Evolutionary conservation across 2,329 filamentous ascomycete genomes (phyloP).

Genomic region (Dichotomopilus funicola): DNA sequence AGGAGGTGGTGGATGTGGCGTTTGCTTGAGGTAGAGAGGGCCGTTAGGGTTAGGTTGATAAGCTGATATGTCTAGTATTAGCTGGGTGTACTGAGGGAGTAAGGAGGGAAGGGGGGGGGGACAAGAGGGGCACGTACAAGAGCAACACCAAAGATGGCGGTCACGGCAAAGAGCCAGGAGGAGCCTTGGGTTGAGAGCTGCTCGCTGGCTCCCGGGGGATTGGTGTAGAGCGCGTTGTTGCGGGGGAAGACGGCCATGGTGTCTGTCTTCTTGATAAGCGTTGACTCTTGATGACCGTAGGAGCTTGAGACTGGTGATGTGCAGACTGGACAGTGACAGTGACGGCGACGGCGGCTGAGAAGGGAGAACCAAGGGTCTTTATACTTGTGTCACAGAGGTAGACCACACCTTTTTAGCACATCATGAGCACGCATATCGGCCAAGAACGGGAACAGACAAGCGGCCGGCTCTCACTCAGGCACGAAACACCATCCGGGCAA

Average conservation of each 20-base stretch:
- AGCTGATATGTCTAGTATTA: background rate
- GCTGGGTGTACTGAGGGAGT: background rate
- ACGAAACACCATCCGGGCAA: too few species aligned
- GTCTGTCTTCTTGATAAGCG: too few species aligned
- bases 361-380: too few species aligned
- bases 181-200: conserved; percentile 41
- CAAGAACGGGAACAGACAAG: too few species aligned
- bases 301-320: background rate
- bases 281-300: too few species aligned
- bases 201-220: conserved; percentile 38
- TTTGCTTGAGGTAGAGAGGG: conserved; percentile 30
- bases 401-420: too few species aligned
- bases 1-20: conserved; percentile 53
- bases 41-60: too few species aligned
- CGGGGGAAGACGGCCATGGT: conserved; percentile 21
- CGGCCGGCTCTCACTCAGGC: too few species aligned
- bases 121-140: conserved; percentile 32
- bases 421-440: too few species aligned
- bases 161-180: conserved; percentile 51
- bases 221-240: conserved; percentile 43
- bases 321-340: background rate
- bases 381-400: too few species aligned
- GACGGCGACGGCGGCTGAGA: too few species aligned
- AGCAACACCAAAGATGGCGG: conserved; percentile 41
- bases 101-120: background rate